These are phyloP conservation scores for Cryptococcus sp. DNA, from an alignment of 1,284 basidiomycete genomes.

Conservation along the genomic window DNA sequence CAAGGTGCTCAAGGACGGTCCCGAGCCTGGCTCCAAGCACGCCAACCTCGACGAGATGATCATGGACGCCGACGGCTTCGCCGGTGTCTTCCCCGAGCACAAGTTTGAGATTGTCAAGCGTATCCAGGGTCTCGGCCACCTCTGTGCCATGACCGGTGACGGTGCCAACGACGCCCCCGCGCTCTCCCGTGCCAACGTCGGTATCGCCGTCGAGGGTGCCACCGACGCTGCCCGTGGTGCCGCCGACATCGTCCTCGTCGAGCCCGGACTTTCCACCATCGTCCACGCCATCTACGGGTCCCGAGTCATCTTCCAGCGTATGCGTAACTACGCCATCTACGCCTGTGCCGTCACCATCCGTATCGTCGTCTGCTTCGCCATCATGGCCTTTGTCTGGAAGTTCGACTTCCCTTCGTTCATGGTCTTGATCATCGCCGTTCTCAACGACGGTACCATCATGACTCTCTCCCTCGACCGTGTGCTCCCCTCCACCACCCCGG, in stretches of 20 bases:
- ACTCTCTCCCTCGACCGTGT: constrained; percentile 96
- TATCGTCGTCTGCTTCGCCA: constrained; percentile 95
- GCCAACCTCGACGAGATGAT: constrained; percentile 87
- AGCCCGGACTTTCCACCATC: constrained; percentile 94
- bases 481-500: constrained; percentile 82
- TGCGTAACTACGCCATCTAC: constrained; percentile 95
- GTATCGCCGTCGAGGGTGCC: constrained; percentile 95
- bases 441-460: constrained; percentile 99
- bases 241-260: constrained; percentile 90
- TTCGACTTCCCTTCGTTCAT: constrained; percentile 99
- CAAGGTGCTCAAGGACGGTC: constrained; percentile 90
- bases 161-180: constrained; percentile 96
- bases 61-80: constrained; percentile 62
- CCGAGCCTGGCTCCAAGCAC: constrained; percentile 71
- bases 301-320: constrained; percentile 95
- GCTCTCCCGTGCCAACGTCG: constrained; percentile 89
- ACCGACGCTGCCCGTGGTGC: constrained; percentile 93
- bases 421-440: constrained; percentile 93
- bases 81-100: constrained; percentile 95
- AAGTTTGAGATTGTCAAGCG: constrained; percentile 92
- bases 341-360: constrained; percentile 94
- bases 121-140: constrained; percentile 82
- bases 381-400: constrained; percentile 88
- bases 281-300: constrained; percentile 94
- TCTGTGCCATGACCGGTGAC: constrained; percentile 92